phyloP scores from a whole-genome alignment of 306 rosid species.

The Abrus precatorius region DNA sequence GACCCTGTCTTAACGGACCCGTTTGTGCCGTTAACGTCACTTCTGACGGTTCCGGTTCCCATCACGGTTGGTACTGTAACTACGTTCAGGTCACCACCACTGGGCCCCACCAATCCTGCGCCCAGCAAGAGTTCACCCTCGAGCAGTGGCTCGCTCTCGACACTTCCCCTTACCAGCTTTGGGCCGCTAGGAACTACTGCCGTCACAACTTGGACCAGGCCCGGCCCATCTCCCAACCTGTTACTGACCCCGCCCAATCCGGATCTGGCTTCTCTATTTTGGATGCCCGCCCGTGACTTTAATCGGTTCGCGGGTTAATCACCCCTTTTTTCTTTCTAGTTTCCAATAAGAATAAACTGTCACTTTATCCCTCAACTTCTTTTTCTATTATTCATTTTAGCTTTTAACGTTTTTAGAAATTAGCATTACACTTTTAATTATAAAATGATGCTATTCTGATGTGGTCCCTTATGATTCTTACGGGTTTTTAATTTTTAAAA shows the following conservation, averaged over 20 bases:
- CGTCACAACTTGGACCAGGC: constrained; percentile 15
- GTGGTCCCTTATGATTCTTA: too few relatives aligned
- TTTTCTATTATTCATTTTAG: too few relatives aligned
- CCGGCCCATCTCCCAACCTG: constrained; percentile 6
- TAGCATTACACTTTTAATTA: too few relatives aligned
- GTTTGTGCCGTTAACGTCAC: constrained; percentile 81
- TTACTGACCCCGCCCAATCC: not conserved
- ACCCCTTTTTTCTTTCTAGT: constrained; percentile 29
- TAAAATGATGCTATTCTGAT: too few relatives aligned
- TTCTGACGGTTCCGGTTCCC: constrained; percentile 75
- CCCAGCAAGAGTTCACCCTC: constrained; percentile 57
- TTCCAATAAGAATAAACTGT: not conserved
- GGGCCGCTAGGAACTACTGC: constrained; percentile 63
- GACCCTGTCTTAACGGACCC: constrained; percentile 67
- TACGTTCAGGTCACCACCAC: constrained; percentile 80
- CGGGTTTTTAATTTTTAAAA: too few relatives aligned
- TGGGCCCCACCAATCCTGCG: constrained; percentile 64
- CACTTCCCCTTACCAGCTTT: constrained; percentile 70
- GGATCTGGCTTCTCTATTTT: constrained; percentile 42
- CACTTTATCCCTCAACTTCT: too few relatives aligned
- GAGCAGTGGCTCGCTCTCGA: constrained; percentile 94
- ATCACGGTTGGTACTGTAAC: constrained; percentile 95
- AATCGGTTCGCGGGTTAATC: not conserved
- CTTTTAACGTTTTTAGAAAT: too few relatives aligned
- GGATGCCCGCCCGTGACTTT: constrained; percentile 21